phyloP scores from a whole-genome alignment of 192 early-diverging fungal species.

The Podila horticola region DNA sequence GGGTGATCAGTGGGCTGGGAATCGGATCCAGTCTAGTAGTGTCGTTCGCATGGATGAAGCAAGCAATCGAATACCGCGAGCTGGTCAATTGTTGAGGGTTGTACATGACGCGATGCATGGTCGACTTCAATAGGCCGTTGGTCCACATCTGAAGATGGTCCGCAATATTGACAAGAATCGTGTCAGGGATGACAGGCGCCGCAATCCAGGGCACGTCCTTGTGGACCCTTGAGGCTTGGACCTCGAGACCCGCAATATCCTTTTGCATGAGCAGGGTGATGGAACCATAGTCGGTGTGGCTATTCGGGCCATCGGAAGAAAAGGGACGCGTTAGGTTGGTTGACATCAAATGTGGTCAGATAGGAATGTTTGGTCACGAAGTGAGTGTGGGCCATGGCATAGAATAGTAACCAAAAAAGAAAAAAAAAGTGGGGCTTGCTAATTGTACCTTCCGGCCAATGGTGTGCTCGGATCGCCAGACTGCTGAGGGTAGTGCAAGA shows the following conservation, averaged over 20 bases:
- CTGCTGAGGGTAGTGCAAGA: slow-evolving; percentile 72
- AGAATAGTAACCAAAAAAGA: background rate
- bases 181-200: slow-evolving; percentile 64
- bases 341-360: no score
- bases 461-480: slow-evolving; percentile 53
- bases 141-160: slow-evolving; percentile 76
- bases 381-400: no score
- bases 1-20: slow-evolving; percentile 48
- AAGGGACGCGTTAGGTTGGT: background rate
- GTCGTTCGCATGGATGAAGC: slow-evolving; percentile 68
- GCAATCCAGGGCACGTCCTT: slow-evolving; percentile 62
- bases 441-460: slow-evolving; percentile 59
- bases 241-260: slow-evolving; percentile 67
- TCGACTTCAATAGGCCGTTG: slow-evolving; percentile 67
- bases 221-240: slow-evolving; percentile 52
- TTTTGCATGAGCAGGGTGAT: slow-evolving; percentile 76
- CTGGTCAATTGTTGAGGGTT: slow-evolving; percentile 57
- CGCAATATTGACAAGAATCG: slow-evolving; percentile 69
- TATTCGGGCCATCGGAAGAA: slow-evolving; percentile 10
- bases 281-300: slow-evolving; percentile 77
- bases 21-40: slow-evolving; percentile 57
- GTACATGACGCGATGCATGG: slow-evolving; percentile 69
- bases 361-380: background rate
- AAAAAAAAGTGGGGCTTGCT: background rate
- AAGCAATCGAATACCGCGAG: slow-evolving; percentile 72